Conservation (phyloP, 2,329 filamentous ascomycete species). For the Trichoderma endophyticum region DNA sequence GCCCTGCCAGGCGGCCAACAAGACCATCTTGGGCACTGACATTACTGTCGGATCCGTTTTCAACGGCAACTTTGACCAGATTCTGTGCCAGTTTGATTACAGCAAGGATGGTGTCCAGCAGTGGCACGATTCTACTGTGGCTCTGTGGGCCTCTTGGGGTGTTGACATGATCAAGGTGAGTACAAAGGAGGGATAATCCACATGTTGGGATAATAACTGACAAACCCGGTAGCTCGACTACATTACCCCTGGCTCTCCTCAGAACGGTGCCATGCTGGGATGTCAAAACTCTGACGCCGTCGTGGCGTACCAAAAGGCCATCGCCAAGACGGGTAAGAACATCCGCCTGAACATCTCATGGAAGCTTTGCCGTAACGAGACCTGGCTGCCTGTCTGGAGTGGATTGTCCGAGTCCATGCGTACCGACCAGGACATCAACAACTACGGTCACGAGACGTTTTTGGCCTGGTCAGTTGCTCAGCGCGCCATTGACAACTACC, state of each 20-base stretch:
- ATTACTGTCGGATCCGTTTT: neutral
- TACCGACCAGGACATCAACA: conserved; percentile 18
- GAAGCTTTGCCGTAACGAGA: conserved; percentile 21
- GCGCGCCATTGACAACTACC: conserved; percentile 19
- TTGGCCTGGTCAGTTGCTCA: conserved; percentile 17
- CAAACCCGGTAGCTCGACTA: conserved; percentile 2
- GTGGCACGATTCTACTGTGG: conserved; percentile 18
- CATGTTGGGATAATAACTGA: neutral
- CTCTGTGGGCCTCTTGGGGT: conserved; percentile 19
- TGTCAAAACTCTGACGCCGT: conserved; percentile 16
- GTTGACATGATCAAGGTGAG: conserved; percentile 19
- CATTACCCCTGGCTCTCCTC: conserved; percentile 17
- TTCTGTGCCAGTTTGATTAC: conserved; percentile 19
- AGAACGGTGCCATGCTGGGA: conserved; percentile 17
- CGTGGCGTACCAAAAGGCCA: conserved; percentile 14
- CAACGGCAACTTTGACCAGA: conserved; percentile 18
- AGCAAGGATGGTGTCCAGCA: conserved; percentile 17
- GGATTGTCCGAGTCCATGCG: conserved; percentile 16
- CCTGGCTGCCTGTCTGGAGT: conserved; percentile 19
- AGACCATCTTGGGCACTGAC: conserved; percentile 15
- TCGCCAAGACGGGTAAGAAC: conserved; percentile 10
- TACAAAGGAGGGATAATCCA: too few relatives aligned
- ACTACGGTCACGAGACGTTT: conserved; percentile 18
- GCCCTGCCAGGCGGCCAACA: conserved; percentile 16
- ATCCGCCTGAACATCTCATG: conserved; percentile 19